Percentiles rank a stretch among this genome's conserved stretches.
Conservation (phyloP, 2,329 filamentous ascomycete genomes). For the Colletotrichum euphorbiae region DNA sequence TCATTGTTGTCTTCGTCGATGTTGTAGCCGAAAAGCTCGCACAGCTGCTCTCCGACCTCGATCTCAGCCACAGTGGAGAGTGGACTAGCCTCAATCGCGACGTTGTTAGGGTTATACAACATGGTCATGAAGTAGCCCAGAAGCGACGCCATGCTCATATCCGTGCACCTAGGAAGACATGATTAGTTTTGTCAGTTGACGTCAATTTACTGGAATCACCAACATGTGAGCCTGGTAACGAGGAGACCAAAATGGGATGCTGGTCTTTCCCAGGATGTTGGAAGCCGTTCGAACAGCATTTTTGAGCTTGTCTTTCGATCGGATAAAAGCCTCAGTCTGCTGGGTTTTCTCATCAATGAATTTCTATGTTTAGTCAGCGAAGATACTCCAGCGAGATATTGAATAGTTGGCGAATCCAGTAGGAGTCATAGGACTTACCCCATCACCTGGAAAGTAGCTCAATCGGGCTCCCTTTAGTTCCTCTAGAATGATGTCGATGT, state of each 20-base stretch:
- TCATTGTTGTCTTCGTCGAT: slow-evolving; percentile 43
- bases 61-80: slow-evolving; percentile 58
- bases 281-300: slow-evolving; percentile 51
- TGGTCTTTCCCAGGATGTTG: slow-evolving; percentile 54
- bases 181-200: not conserved
- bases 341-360: slow-evolving; percentile 54
- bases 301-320: slow-evolving; percentile 48
- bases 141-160: slow-evolving; percentile 56
- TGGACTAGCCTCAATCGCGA: slow-evolving; percentile 59
- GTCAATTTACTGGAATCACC: slow-evolving; percentile 35
- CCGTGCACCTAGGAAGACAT: slow-evolving; percentile 45
- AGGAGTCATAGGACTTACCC: slow-evolving; percentile 43
- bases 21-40: slow-evolving; percentile 58
- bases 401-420: not conserved
- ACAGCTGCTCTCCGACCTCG: slow-evolving; percentile 58
- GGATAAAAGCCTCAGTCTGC: slow-evolving; percentile 49
- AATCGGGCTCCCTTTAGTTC: slow-evolving; percentile 48
- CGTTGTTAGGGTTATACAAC: slow-evolving; percentile 63
- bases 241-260: slow-evolving; percentile 60
- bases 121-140: slow-evolving; percentile 62
- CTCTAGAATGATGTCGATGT: slow-evolving; percentile 54
- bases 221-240: slow-evolving; percentile 61
- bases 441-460: slow-evolving; percentile 52
- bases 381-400: too few relatives aligned
- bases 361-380: slow-evolving; percentile 17